These are phyloP conservation scores for Helotiales sp. DNA, from an alignment of 2,329 filamentous ascomycete genomes.

Conservation along the genomic window DNA sequence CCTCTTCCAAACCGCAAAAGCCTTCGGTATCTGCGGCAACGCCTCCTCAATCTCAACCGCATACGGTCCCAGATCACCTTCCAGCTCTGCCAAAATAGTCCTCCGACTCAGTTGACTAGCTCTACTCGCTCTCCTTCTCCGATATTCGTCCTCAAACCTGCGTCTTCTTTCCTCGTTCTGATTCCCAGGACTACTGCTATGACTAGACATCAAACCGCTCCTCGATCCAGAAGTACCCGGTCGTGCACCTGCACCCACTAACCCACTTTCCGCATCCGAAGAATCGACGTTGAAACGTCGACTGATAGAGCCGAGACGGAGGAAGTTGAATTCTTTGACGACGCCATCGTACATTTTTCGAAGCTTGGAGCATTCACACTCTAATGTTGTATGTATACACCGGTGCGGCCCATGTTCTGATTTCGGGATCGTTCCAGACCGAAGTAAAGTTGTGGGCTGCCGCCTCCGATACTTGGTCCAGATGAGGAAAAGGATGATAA, in stretches of 20 bases:
- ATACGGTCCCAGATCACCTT: conserved; percentile 10
- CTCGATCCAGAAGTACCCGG: background rate
- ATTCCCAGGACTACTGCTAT: background rate
- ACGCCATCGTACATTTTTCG: background rate
- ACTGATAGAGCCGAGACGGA: background rate
- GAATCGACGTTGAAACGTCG: background rate
- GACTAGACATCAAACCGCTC: background rate
- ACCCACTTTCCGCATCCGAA: background rate
- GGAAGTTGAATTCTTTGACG: background rate
- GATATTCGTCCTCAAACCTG: conserved; percentile 4
- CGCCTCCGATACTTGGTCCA: conserved; percentile 3
- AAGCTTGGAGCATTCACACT: background rate
- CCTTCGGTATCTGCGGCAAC: background rate
- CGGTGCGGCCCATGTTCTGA: background rate
- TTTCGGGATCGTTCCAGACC: background rate
- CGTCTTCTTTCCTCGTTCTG: background rate
- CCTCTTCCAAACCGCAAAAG: background rate
- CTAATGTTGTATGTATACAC: background rate
- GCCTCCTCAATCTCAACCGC: background rate
- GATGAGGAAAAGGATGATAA: conserved; percentile 10
- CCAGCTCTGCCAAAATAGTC: conserved; percentile 15
- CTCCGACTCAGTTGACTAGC: conserved; percentile 2
- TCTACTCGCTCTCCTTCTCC: background rate
- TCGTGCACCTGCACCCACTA: background rate
- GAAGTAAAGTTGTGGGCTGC: background rate